phyloP scores from a whole-genome alignment of 495 filamentous ascomycete genomes.

The Glutinoglossum americanum region DNA sequence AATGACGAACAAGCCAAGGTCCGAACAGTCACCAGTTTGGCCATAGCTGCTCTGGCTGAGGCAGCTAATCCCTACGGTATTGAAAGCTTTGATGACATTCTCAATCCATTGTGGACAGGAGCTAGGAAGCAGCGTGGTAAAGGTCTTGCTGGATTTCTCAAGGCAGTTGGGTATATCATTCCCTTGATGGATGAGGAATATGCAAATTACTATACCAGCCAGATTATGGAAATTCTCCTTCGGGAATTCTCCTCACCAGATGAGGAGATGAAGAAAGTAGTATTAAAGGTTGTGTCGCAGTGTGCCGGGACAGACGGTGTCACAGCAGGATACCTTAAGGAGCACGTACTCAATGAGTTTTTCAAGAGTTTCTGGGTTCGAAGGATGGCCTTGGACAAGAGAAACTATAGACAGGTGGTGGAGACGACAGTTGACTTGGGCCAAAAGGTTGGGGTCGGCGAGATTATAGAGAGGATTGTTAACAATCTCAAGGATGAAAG shows the following conservation, averaged over 20 bases:
- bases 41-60: slow-evolving; percentile 89
- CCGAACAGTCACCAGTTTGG: slow-evolving; percentile 81
- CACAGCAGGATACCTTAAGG: slow-evolving; percentile 82
- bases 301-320: slow-evolving; percentile 89
- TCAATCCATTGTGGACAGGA: slow-evolving; percentile 93
- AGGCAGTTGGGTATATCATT: slow-evolving; percentile 96
- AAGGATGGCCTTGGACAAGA: slow-evolving; percentile 87
- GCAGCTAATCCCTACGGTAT: slow-evolving; percentile 97
- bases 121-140: slow-evolving; percentile 91
- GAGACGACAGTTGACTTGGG: slow-evolving; percentile 95
- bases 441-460: slow-evolving; percentile 87
- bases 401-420: slow-evolving; percentile 92
- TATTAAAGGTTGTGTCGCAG: slow-evolving; percentile 93
- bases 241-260: slow-evolving; percentile 92
- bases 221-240: slow-evolving; percentile 96
- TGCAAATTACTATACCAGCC: slow-evolving; percentile 93
- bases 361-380: slow-evolving; percentile 99
- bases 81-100: slow-evolving; percentile 92
- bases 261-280: slow-evolving; percentile 99
- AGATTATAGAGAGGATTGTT: slow-evolving; percentile 85
- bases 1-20: slow-evolving; percentile 98
- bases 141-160: slow-evolving; percentile 84
- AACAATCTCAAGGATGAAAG: slow-evolving; percentile 95
- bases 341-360: slow-evolving; percentile 84
- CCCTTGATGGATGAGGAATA: slow-evolving; percentile 99